Evolutionary conservation across 352 stramenopile species (phyloP).

Genomic region (Phytophthora sp.): DNA sequence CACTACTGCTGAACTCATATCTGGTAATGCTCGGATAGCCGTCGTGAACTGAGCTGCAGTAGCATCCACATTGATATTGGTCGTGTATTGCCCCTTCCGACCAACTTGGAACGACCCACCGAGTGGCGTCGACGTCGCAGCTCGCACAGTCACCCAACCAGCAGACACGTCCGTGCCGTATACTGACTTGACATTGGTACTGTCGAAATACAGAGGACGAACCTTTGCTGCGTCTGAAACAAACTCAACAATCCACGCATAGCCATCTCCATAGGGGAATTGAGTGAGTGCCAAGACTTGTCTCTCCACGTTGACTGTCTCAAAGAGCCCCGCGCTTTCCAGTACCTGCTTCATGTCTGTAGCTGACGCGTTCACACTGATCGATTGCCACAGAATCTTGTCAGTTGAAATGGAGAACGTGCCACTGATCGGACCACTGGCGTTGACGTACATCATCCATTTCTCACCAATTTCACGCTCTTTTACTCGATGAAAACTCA

Average conservation of each 20-base stretch:
- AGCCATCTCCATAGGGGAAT: constrained; percentile 48
- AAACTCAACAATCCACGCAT: constrained; percentile 59
- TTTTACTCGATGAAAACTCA: neutral
- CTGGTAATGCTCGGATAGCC: neutral
- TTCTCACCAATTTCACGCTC: constrained; percentile 33
- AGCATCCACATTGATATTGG: constrained; percentile 47
- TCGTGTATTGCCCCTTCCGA: constrained; percentile 42
- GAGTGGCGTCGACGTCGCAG: constrained; percentile 38
- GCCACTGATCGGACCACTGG: constrained; percentile 40
- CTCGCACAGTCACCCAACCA: constrained; percentile 36
- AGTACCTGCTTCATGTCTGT: neutral
- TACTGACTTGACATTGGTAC: neutral
- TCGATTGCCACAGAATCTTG: constrained; percentile 1
- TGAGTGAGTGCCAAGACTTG: constrained; percentile 35
- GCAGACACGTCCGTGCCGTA: constrained; percentile 36
- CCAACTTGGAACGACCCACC: constrained; percentile 46
- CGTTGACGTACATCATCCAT: constrained; percentile 49
- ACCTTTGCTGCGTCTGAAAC: constrained; percentile 41
- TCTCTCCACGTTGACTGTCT: constrained; percentile 16
- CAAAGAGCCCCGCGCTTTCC: neutral
- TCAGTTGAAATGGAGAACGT: constrained; percentile 38
- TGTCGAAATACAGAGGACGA: constrained; percentile 37
- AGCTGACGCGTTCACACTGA: neutral
- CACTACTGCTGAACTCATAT: neutral
- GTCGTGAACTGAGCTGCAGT: neutral